Evolutionary conservation across 208 protist species (phyloP), one percentile per base, ranked within the genome.

Genomic region (Trypanosomatidae sp.): DNA sequence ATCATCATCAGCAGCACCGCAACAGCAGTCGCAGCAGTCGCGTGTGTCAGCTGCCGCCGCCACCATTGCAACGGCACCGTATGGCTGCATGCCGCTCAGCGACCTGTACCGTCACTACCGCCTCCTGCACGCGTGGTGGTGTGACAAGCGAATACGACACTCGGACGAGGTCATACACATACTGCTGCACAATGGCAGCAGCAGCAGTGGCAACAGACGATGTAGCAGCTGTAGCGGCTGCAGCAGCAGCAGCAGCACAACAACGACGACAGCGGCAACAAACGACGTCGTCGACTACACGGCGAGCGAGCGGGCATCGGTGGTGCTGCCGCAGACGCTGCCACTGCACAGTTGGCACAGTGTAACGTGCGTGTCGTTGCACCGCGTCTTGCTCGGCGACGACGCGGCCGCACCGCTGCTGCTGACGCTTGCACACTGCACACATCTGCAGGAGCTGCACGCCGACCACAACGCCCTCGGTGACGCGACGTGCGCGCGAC

Each of bases 101-200:
- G 61, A 68, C 25, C 59, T 92, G 19, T 88, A 87, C 61, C 16
- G 48, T 0, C 68, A 80, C 43, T 86, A 87, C 58, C 43, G 61
- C 18, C 53, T 61, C 21, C 80, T 89, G 41, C 88, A 53, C 48
- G 43, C 56, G 27, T 43, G 50, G 6, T 56, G 48, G 32, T 68
- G 66, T 33, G 61, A 66, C 51, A 67, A 53, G 26, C 33, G 46
- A 7, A 27, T 92, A 19, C 60, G 61, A 25, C 47, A 53, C 27
- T 55, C 47, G 6, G 40, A 43, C 1, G 67, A 71, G 38, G 60
- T 81, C 11, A 33, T 68, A 23, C 44, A 51, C 22, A 18, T 66
- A 39, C 59, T 76, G 30, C 13, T 6, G 33, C 15, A 43, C 22
- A 26, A 20, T 11, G 18, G 26, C 37, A 18, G 22, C 24, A 7